Evolutionary conservation across 768 basidiomycete genomes (phyloP), one percentile per base, ranked within the genome.

Genomic region (Panaeolus papilionaceus): DNA sequence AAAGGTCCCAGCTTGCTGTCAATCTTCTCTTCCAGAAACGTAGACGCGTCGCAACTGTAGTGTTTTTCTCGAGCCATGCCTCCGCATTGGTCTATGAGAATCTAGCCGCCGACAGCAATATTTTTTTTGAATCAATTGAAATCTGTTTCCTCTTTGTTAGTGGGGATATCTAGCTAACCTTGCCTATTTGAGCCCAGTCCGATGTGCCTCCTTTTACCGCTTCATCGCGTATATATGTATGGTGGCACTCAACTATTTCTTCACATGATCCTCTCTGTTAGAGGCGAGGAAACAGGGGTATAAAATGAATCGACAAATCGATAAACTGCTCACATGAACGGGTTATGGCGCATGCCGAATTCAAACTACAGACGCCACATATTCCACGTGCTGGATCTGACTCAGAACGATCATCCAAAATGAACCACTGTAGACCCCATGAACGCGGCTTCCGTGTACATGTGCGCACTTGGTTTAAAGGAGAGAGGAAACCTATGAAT

Each of bases 331-430:
- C 54, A 58, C 47, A 51, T 51, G 20, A 51, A 51, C 54, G 28
- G 54, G 26, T 37, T 14, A 12, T 28, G 11, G 54, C 54, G 54
- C 28, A 33, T 33, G 54, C 4, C 33, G 54, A 33, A 51, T 26
- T 51, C 14, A 51, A 58, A 58, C 54, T 12, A 4, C 28, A 33
- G 20, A 58, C 54, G 54, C 54, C 54, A 58, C 54, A 37, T 11
- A 28, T 37, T 37, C 54, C 54, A 33, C 54, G 37, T 58, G 54
- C 10, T 14, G 54, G 54, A 58, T 58, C 54, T 58, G 54, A 58
- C 3, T 58, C 54, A 58, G 54, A 58, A 58, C 28, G 28, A 58
- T 58, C 54, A 58, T 58, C 16, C 54, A 58, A 58, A 58, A 37
- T 33, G 33, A 58, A 58, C 54, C 28, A 16, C 14, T 37, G 4